Percentiles rank a stretch among this genome's conserved stretches.
Conservation (phyloP, 345 rosid genomes). For the Eutrema yunnanense region DNA sequence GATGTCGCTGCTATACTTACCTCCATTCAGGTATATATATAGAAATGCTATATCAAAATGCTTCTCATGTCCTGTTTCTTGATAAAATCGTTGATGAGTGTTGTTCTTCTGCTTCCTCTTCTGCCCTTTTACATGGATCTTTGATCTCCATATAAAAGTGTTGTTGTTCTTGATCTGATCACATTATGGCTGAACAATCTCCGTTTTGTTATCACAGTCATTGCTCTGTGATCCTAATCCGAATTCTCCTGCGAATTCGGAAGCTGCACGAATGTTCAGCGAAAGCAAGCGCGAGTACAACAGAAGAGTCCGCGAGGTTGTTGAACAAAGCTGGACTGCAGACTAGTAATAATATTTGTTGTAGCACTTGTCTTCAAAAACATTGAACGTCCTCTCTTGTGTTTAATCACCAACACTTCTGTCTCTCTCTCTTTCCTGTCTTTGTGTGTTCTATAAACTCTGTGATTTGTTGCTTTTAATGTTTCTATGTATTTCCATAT, state of each 20-base stretch:
- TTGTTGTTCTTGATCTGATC: neutral
- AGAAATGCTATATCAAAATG: neutral
- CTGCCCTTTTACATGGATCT: neutral
- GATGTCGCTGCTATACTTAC: slow-evolving; percentile 85
- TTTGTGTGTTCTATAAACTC: slow-evolving; percentile 14
- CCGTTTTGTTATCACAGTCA: slow-evolving; percentile 41
- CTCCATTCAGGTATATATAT: slow-evolving; percentile 57
- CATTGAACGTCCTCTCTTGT: slow-evolving; percentile 2
- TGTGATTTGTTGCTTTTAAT: slow-evolving; percentile 14
- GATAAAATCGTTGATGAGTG: neutral
- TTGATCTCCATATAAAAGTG: neutral
- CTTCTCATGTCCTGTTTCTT: neutral
- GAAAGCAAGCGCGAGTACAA: slow-evolving; percentile 95
- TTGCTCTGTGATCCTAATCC: slow-evolving; percentile 96
- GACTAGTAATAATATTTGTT: slow-evolving; percentile 36
- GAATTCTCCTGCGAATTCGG: slow-evolving; percentile 95
- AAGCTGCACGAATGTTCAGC: slow-evolving; percentile 96
- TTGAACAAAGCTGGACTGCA: slow-evolving; percentile 94
- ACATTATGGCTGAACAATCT: neutral
- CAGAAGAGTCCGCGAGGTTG: slow-evolving; percentile 79
- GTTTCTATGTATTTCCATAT: slow-evolving; percentile 3
- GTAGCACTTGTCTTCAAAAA: slow-evolving; percentile 9
- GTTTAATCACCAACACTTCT: slow-evolving; percentile 1
- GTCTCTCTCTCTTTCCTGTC: neutral
- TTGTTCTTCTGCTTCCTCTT: neutral